Conservation (phyloP, 192 early-diverging fungal species). For the Coemansia sp. region DNA sequence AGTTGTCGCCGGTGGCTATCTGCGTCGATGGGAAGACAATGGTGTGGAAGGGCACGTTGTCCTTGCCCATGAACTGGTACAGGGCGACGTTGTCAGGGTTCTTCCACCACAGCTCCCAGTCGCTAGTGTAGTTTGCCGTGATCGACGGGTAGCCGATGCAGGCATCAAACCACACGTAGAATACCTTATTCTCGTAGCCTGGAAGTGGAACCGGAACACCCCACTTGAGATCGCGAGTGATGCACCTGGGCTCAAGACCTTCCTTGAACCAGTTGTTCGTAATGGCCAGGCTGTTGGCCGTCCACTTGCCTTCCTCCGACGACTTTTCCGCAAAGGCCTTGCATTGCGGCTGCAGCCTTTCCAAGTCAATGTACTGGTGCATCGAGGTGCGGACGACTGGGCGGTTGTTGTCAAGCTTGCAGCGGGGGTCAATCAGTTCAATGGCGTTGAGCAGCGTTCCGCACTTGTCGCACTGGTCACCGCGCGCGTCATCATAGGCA, state of each 20-base stretch:
- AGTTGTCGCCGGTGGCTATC: constrained; percentile 85
- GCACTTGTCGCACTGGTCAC: constrained; percentile 98
- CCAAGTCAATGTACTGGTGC: constrained; percentile 91
- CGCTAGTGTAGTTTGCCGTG: constrained; percentile 90
- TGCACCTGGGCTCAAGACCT: constrained; percentile 90
- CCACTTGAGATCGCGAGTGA: constrained; percentile 99
- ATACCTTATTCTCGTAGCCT: constrained; percentile 89
- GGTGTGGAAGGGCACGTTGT: constrained; percentile 99
- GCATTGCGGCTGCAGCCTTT: constrained; percentile 70
- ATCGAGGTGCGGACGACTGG: constrained; percentile 83
- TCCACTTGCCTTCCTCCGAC: constrained; percentile 82
- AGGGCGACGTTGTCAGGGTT: constrained; percentile 94
- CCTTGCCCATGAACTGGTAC: constrained; percentile 99
- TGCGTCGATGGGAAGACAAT: constrained; percentile 93
- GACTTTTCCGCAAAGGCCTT: constrained; percentile 77
- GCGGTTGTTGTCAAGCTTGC: constrained; percentile 85
- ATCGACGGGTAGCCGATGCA: constrained; percentile 98
- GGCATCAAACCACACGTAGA: constrained; percentile 99
- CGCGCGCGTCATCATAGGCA: constrained; percentile 88
- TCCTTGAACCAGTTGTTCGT: constrained; percentile 93
- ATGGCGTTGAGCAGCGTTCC: constrained; percentile 88
- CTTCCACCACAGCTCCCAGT: constrained; percentile 99
- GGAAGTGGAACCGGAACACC: constrained; percentile 89
- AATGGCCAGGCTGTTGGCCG: constrained; percentile 83
- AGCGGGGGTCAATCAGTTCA: constrained; percentile 92